Base-by-base conservation (phyloP, 2,329 filamentous ascomycete species). In the Pestalotiopsis sp. region DNA sequence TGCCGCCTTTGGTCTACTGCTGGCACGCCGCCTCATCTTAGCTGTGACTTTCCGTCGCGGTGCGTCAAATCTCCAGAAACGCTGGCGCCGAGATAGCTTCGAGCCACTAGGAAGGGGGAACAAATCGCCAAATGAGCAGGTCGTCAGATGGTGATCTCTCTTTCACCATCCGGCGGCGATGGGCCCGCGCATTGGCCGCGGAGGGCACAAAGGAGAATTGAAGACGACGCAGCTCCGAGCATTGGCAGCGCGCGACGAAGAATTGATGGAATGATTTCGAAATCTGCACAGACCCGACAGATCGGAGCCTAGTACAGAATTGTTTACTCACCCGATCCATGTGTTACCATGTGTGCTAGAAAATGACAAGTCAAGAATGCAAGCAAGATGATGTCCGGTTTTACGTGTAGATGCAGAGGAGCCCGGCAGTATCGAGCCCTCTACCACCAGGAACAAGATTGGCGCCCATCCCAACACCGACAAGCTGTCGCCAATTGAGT, bases 51-150 rank as follows among this genome's bases (percentile, higher is more conserved):
- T 62, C 17, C 59, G 27, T 17, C 17, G 17, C 9, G 38, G 59
- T 12, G 11, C 57, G 13, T 36, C 31, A 27, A 62, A 62, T 62
- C 59, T 62, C 31, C 17, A 20, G 59, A 62, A 62, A 62, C 59
- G 59, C 59, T 39, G 59, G 59, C 59, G 59, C 59, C 27, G 59
- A n/a, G 27, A 62, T 62, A 62, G 27, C n/a, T 36, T 62, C 31
- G n/a, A 12, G 20, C 27, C 59, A 39, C 17, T 36, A 39, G 57
- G 31, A 36, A 36, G 31, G 31, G 31, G 31, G 7, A 9, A 52
- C 27, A 52, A 17, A 39, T 17, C 11, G 12, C 59, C 59, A 39
- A 62, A 62, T 62, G 27, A 62, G 20, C 5, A 36, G 31, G 31
- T 36, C 7, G 31, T 14, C 27, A 31, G n/a, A 62, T 36, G 27